Evolutionary conservation across 1,139 yeast species (phyloP).

Genomic region (Casaregolazyma lundiana): DNA sequence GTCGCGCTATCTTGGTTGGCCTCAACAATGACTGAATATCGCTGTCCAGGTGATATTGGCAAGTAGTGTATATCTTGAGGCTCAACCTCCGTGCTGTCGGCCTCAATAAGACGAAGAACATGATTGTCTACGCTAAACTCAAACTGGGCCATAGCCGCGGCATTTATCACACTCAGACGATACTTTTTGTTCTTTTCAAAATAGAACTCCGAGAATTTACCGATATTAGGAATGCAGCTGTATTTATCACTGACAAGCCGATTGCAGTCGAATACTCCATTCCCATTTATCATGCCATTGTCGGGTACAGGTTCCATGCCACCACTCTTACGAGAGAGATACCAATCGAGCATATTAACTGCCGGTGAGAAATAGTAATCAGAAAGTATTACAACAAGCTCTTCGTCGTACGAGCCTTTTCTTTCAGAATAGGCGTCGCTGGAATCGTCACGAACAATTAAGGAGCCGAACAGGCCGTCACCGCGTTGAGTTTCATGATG

Average conservation of each 20-base stretch:
- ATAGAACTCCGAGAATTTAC: constrained; percentile 10
- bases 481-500: constrained; percentile 74
- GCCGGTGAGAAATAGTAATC: constrained; percentile 73
- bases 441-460: constrained; percentile 45
- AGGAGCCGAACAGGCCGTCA: constrained; percentile 78
- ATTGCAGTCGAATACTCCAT: constrained; percentile 20
- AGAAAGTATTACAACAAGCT: constrained; percentile 52
- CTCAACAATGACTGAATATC: constrained; percentile 58
- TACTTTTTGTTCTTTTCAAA: constrained; percentile 19
- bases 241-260: constrained; percentile 35
- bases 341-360: constrained; percentile 45
- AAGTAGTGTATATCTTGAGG: constrained; percentile 52
- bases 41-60: constrained; percentile 68
- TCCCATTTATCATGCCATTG: constrained; percentile 39
- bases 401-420: constrained; percentile 57
- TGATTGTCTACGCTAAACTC: constrained; percentile 41
- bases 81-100: constrained; percentile 68
- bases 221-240: constrained; percentile 16
- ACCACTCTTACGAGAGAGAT: constrained; percentile 66
- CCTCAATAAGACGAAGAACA: constrained; percentile 54
- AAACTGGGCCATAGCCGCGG: constrained; percentile 29
- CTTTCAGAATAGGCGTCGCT: constrained; percentile 3
- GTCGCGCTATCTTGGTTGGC: constrained; percentile 27
- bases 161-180: constrained; percentile 31
- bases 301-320: constrained; percentile 91